Evolutionary conservation across 208 protist genomes (phyloP).

Genomic region (Trypanosoma congolense): DNA sequence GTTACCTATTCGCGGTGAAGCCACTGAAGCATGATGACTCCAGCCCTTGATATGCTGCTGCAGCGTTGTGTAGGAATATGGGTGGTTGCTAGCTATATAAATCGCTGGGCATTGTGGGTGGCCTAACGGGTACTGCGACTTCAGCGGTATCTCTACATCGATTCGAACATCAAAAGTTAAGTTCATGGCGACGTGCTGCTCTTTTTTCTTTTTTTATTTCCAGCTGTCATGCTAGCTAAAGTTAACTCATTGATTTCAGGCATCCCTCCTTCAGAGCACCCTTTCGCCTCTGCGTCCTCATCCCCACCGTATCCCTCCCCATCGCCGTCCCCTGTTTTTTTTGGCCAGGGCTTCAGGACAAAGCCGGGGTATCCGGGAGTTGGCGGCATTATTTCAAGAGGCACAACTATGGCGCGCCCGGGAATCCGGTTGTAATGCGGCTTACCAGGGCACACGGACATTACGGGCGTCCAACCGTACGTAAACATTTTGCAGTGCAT

Average conservation of each 20-base stretch:
- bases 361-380: conserved; percentile 75
- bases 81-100: conserved; percentile 91
- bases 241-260: conserved; percentile 18
- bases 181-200: conserved; percentile 70
- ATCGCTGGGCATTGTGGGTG: conserved; percentile 49
- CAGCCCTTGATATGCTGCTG: conserved; percentile 62
- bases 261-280: conserved; percentile 9
- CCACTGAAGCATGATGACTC: conserved; percentile 26
- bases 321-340: conserved; percentile 7
- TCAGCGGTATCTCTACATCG: conserved; percentile 44
- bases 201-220: conserved; percentile 45
- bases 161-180: conserved; percentile 78
- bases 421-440: conserved; percentile 63
- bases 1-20: too few species aligned
- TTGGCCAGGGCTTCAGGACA: conserved; percentile 38
- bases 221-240: conserved; percentile 21
- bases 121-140: conserved; percentile 32
- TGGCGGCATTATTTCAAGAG: conserved; percentile 62
- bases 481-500: conserved; percentile 86
- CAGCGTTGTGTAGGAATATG: conserved; percentile 80
- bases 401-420: conserved; percentile 52
- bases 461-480: conserved; percentile 79
- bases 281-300: conserved; percentile 15
- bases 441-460: conserved; percentile 40
- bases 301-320: conserved; percentile 19